phyloP scores from a whole-genome alignment of 1,284 basidiomycete genomes.

The Microbotryomycetes sp. region DNA sequence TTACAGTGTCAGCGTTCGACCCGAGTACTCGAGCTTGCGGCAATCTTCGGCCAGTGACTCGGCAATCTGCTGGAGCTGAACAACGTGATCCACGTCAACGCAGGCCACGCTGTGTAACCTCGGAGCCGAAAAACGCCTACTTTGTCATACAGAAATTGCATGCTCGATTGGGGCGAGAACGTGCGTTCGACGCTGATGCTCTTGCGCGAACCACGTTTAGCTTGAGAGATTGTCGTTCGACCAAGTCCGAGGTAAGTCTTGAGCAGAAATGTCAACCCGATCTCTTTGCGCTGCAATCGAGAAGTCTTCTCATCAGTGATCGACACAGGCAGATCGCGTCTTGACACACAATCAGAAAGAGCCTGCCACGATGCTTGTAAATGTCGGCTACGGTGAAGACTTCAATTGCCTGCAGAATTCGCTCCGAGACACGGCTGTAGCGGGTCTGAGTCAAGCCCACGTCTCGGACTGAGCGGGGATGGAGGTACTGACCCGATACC shows the following conservation, averaged over 20 bases:
- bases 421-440: slow-evolving; percentile 64
- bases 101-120: slow-evolving; percentile 43
- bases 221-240: slow-evolving; percentile 67
- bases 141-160: not conserved
- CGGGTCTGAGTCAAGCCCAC: not conserved
- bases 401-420: slow-evolving; percentile 73
- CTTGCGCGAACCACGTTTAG: slow-evolving; percentile 69
- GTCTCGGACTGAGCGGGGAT: not conserved
- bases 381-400: slow-evolving; percentile 86
- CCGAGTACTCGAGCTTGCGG: slow-evolving; percentile 45
- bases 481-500: slow-evolving; percentile 53
- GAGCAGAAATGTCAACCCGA: slow-evolving; percentile 27
- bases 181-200: slow-evolving; percentile 83
- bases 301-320: no score
- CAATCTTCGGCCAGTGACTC: slow-evolving; percentile 72
- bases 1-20: slow-evolving; percentile 46
- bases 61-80: slow-evolving; percentile 71
- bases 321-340: not conserved
- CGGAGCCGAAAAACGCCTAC: not conserved
- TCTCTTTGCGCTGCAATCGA: slow-evolving; percentile 14
- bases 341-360: slow-evolving; percentile 49
- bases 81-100: slow-evolving; percentile 51
- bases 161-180: slow-evolving; percentile 24
- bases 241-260: slow-evolving; percentile 73
- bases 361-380: slow-evolving; percentile 57